phyloP scores from a whole-genome alignment of 192 early-diverging fungal species.

The Phlyctochytrium arcticum region DNA sequence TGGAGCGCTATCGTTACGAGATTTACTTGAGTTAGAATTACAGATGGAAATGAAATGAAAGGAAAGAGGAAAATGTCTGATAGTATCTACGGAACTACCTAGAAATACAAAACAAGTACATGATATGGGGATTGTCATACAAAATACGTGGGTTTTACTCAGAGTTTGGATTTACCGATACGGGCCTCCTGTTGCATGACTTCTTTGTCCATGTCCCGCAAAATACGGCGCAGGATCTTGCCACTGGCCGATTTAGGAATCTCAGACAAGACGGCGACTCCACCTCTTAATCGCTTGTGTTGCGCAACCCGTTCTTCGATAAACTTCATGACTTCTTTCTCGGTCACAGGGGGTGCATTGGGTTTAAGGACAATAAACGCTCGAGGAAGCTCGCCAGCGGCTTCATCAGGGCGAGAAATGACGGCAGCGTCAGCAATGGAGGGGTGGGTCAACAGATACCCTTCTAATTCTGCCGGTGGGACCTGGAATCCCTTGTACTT shows the following conservation, averaged over 20 bases:
- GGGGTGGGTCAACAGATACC: conserved; percentile 64
- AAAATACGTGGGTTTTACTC: no score
- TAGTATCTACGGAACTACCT: no score
- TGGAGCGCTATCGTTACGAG: no score
- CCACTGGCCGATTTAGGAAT: conserved; percentile 78
- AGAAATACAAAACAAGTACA: no score
- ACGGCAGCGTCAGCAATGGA: conserved; percentile 54
- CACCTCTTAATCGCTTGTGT: conserved; percentile 79
- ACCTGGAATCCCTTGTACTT: conserved; percentile 90
- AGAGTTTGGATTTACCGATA: conserved; percentile 6
- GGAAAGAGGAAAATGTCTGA: no score
- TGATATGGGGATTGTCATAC: no score
- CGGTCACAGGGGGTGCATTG: conserved; percentile 26
- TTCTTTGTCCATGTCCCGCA: conserved; percentile 42
- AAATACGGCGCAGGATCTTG: conserved; percentile 76
- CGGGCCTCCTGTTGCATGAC: neutral
- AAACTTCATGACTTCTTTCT: conserved; percentile 51
- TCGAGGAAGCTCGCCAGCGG: conserved; percentile 63
- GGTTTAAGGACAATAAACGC: conserved; percentile 71
- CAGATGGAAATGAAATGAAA: no score
- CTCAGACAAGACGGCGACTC: conserved; percentile 62
- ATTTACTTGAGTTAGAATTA: no score
- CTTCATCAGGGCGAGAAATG: conserved; percentile 30
- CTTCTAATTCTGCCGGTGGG: conserved; percentile 84
- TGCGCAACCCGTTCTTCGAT: conserved; percentile 58